Base-by-base conservation (phyloP, 306 rosid species). In the Glycine tomentella region DNA sequence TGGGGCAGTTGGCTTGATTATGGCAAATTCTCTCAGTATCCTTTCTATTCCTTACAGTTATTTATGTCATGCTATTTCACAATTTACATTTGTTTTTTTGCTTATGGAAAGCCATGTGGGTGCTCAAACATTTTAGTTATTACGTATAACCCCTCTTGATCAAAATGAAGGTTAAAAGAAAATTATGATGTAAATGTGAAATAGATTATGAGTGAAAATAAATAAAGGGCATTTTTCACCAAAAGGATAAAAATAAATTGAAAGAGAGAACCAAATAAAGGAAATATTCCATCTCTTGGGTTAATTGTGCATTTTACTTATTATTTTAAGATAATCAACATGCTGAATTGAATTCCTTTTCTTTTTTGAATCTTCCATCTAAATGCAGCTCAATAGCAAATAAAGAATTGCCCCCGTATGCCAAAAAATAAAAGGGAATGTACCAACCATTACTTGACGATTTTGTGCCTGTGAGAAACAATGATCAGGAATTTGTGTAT, bases 1-100 rank as follows among this genome's bases (percentile, higher is more conserved):
- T 63, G 98, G 98, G 79, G 95, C 97, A 42, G 91, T 91, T 78
- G 98, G 99, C 89, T 88, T 95, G 81, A 93, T 93, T 80, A 64
- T 91, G 81, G 98, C 99, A 65, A 95, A 95, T 88, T 89, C 94
- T 75, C 45, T 89, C 7, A 95, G 99, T 93, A 95, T 95, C 99
- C 99, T 93, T 89, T 84, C 36, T 56, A 64, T 48, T 11, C 63
- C 72, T 82, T 74, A 33, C 8, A 11, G 49, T 82, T 40, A 14
- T 9, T 78, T 76, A 58, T 42, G 72, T 61, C 49, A 73, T 36
- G 63, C 64, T 62, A 53, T 69, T 86, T 40, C 52, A 17, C 67
- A 69, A 11, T 48, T 76, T 44, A 15, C 9, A 13, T 63, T 62
- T 62, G 31, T 67, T 72, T 42, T 20, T n/a, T 62, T 64, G 68